Conservation (phyloP, 306 rosid species). For the Quercus glauca region DNA sequence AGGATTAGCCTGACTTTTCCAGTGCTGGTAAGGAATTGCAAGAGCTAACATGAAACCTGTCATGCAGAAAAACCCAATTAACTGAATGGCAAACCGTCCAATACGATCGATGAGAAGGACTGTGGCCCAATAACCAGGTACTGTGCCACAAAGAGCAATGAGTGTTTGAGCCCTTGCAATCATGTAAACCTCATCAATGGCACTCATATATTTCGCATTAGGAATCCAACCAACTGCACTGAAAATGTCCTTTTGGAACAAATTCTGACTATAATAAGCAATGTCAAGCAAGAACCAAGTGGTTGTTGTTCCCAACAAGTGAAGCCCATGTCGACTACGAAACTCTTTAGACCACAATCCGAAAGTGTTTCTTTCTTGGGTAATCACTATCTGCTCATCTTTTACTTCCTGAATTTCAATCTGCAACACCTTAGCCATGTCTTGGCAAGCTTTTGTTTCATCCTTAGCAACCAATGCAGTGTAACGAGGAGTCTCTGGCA, state of each 20-base stretch:
- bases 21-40: constrained; percentile 42
- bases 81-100: constrained; percentile 54
- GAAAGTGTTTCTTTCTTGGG: constrained; percentile 23
- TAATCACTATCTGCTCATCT: not conserved
- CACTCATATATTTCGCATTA: constrained; percentile 48
- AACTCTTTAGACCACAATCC: constrained; percentile 52
- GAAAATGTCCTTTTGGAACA: constrained; percentile 63
- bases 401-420: constrained; percentile 1
- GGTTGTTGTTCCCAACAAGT: constrained; percentile 56
- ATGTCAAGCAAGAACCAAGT: constrained; percentile 72
- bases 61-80: constrained; percentile 60
- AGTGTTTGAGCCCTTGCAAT: constrained; percentile 58
- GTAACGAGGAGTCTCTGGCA: constrained; percentile 71
- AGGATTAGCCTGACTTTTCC: constrained; percentile 6
- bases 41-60: constrained; percentile 46
- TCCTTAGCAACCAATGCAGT: constrained; percentile 66
- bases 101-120: constrained; percentile 52
- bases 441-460: constrained; percentile 36
- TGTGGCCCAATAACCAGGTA: constrained; percentile 75
- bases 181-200: constrained; percentile 54
- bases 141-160: constrained; percentile 58
- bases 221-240: constrained; percentile 58
- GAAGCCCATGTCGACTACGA: constrained; percentile 41
- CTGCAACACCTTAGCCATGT: constrained; percentile 60
- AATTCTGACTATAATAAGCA: constrained; percentile 52